These are phyloP conservation scores for Agastache rugosa DNA, from an alignment of 257 asterid species.

Conservation along the genomic window DNA sequence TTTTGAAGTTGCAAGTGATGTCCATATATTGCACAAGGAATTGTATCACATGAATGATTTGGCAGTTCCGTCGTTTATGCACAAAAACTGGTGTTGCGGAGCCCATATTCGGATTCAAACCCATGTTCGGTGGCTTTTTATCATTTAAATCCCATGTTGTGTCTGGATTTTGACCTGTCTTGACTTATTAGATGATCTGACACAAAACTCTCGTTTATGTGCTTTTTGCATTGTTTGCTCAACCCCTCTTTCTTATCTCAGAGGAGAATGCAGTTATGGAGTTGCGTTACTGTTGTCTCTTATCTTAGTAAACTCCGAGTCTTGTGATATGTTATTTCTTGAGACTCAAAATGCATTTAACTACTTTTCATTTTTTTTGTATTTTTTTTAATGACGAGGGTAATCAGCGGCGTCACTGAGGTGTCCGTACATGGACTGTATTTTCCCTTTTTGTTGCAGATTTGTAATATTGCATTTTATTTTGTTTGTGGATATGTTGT, in stretches of 20 bases:
- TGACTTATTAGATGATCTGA: too few species aligned
- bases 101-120: background rate
- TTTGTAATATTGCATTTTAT: background rate
- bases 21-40: slow-evolving; percentile 8
- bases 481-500: background rate
- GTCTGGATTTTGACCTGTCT: background rate
- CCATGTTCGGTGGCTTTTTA: too few species aligned
- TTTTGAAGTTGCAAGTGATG: slow-evolving; percentile 12
- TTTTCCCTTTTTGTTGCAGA: background rate
- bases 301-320: too few species aligned
- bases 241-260: background rate
- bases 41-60: slow-evolving; percentile 1
- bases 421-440: background rate
- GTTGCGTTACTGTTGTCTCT: background rate
- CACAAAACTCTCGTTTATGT: too few species aligned
- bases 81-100: background rate
- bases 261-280: background rate
- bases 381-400: too few species aligned
- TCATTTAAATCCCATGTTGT: too few species aligned
- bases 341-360: too few species aligned
- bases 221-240: background rate
- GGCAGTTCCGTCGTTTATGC: background rate
- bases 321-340: too few species aligned
- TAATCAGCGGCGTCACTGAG: too few species aligned
- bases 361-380: too few species aligned